Evolutionary conservation across 176 grass and related monocot species (phyloP).

Genomic region (Phoenix dactylifera): DNA sequence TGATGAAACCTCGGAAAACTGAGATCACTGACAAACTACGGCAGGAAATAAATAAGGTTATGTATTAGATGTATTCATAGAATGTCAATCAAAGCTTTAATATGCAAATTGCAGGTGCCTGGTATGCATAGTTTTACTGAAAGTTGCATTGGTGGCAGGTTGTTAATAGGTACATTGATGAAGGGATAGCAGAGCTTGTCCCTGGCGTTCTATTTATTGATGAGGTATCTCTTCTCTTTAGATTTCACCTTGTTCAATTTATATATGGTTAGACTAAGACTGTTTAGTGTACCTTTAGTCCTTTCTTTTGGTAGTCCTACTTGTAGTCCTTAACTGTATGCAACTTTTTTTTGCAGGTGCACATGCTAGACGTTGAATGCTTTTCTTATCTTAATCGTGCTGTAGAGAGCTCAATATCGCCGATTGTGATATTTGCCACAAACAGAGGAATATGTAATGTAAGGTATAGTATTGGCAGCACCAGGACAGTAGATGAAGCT

Average conservation of each 20-base stretch:
- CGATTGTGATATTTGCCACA: constrained; percentile 87
- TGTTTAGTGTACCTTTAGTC: not conserved
- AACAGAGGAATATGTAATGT: constrained; percentile 95
- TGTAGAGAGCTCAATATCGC: constrained; percentile 76
- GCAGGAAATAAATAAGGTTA: constrained; percentile 93
- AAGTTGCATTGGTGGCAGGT: constrained; percentile 30
- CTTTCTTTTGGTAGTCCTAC: too few relatives aligned
- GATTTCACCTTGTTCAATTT: not conserved
- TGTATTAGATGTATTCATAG: not conserved
- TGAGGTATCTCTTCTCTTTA: constrained; percentile 32
- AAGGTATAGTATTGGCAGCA: constrained; percentile 33
- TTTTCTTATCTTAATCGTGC: constrained; percentile 98
- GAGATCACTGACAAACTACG: constrained; percentile 93
- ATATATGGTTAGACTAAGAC: not conserved
- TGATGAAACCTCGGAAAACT: constrained; percentile 95
- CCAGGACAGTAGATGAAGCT: too few relatives aligned
- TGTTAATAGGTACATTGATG: constrained; percentile 85
- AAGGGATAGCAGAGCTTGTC: constrained; percentile 93
- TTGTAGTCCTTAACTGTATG: too few relatives aligned
- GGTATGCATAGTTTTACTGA: not conserved
- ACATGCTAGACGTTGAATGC: constrained; percentile 94
- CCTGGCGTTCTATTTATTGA: constrained; percentile 95
- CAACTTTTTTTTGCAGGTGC: constrained; percentile 47
- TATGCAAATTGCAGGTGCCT: too few relatives aligned
- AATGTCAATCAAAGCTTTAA: not conserved